Evolutionary conservation across 257 asterid species (phyloP).

Genomic region (Jacaranda copaia): DNA sequence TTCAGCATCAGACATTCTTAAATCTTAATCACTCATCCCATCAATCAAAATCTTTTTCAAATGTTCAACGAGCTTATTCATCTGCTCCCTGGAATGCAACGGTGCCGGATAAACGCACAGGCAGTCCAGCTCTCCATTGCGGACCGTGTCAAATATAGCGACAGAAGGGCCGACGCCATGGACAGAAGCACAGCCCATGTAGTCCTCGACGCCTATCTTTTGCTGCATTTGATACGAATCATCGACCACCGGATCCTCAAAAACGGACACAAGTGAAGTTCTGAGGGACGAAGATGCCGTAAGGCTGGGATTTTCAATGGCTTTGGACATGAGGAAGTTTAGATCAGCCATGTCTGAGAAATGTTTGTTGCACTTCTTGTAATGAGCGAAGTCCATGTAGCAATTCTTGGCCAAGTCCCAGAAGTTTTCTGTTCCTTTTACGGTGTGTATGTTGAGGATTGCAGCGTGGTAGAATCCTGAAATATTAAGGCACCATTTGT

Average conservation of each 20-base stretch:
- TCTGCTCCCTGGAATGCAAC: slow-evolving; percentile 72
- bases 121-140: slow-evolving; percentile 69
- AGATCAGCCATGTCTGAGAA: slow-evolving; percentile 74
- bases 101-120: slow-evolving; percentile 74
- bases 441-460: slow-evolving; percentile 57
- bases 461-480: slow-evolving; percentile 74
- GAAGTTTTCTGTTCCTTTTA: slow-evolving; percentile 51
- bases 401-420: slow-evolving; percentile 61
- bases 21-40: slow-evolving; percentile 27
- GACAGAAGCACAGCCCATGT: slow-evolving; percentile 68
- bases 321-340: slow-evolving; percentile 69
- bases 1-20: neutral
- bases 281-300: slow-evolving; percentile 63
- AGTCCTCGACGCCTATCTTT: slow-evolving; percentile 58
- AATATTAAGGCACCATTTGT: neutral
- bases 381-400: slow-evolving; percentile 45
- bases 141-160: slow-evolving; percentile 69
- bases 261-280: slow-evolving; percentile 62
- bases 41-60: slow-evolving; percentile 54
- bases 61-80: slow-evolving; percentile 50
- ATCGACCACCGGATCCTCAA: slow-evolving; percentile 81
- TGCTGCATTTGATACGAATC: slow-evolving; percentile 38
- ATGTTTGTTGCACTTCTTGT: slow-evolving; percentile 61
- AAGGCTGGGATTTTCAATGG: slow-evolving; percentile 66
- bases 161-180: slow-evolving; percentile 82